These are phyloP conservation scores for Angomonas ambiguus DNA, from an alignment of 208 protist genomes.

Conservation along the genomic window DNA sequence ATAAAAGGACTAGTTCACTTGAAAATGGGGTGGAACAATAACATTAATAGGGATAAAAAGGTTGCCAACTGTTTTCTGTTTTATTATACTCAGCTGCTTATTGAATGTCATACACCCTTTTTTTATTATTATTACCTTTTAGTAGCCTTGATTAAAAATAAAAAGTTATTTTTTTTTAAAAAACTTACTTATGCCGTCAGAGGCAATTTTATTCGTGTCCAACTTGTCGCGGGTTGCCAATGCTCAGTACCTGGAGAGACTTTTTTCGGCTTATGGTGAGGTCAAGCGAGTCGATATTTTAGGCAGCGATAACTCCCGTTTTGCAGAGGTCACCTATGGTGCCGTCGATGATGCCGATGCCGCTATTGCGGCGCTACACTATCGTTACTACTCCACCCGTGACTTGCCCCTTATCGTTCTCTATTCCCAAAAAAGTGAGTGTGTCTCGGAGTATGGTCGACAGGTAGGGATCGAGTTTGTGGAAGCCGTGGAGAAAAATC, in stretches of 20 bases:
- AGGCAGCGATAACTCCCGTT: constrained; percentile 40
- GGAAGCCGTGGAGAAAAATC: constrained; percentile 41
- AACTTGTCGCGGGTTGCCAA: constrained; percentile 76
- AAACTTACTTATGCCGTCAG: neutral
- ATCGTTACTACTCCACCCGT: constrained; percentile 65
- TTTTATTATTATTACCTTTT: constrained; percentile 15
- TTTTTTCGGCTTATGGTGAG: constrained; percentile 78
- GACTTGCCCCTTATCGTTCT: constrained; percentile 76
- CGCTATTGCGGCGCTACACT: constrained; percentile 77
- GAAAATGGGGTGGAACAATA: neutral
- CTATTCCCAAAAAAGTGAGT: constrained; percentile 60
- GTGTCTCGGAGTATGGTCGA: constrained; percentile 61
- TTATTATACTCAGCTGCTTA: neutral
- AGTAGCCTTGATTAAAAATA: constrained; percentile 9
- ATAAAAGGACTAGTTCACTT: neutral
- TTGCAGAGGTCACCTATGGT: constrained; percentile 68
- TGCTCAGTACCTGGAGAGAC: constrained; percentile 70
- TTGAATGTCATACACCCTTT: constrained; percentile 14
- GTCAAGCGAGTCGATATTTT: constrained; percentile 60
- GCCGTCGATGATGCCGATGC: constrained; percentile 73
- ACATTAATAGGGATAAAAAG: neutral
- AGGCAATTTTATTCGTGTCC: constrained; percentile 61
- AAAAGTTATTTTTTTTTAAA: neutral
- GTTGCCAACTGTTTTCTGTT: neutral
- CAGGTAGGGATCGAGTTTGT: constrained; percentile 62